Percentiles rank a stretch among this genome's conserved stretches.
Conservation (phyloP, 176 grass and related monocot genomes). For the Poa pratensis region DNA sequence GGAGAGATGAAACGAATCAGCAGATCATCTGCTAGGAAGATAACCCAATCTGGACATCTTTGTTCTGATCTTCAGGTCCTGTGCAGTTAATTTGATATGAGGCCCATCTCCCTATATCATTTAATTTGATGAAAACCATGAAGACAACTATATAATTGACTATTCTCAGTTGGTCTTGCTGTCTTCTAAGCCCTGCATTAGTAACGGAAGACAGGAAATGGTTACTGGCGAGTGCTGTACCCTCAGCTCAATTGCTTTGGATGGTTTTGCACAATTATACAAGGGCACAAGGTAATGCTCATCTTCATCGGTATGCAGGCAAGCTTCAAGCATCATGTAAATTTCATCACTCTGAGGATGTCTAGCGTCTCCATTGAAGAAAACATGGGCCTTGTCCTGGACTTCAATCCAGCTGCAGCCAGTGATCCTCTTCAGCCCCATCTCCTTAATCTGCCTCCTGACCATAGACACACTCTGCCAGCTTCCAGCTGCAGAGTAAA, state of each 20-base stretch:
- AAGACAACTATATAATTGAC: background rate
- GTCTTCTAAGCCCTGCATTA: background rate
- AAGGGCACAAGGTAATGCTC: background rate
- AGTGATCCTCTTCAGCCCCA: constrained; percentile 82
- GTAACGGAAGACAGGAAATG: background rate
- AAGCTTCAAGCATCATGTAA: constrained; percentile 62
- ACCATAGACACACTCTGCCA: constrained; percentile 69
- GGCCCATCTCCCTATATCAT: background rate
- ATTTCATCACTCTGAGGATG: constrained; percentile 74
- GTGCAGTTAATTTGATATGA: background rate
- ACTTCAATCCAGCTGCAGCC: constrained; percentile 96
- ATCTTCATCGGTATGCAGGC: constrained; percentile 33
- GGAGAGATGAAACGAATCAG: background rate
- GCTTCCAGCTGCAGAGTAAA: constrained; percentile 69
- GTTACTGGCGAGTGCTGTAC: background rate
- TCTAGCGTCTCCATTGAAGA: constrained; percentile 66
- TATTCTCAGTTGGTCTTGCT: background rate
- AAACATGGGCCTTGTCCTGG: constrained; percentile 71
- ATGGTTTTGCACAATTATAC: background rate
- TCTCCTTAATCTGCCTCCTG: constrained; percentile 81
- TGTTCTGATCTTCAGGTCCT: background rate
- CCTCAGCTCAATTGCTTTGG: background rate
- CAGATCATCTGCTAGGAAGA: background rate
- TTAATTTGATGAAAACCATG: constrained; percentile 6
- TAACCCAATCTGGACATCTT: background rate